Conservation (phyloP, 2,329 filamentous ascomycete species). For the Drechslerella stenobrocha region DNA sequence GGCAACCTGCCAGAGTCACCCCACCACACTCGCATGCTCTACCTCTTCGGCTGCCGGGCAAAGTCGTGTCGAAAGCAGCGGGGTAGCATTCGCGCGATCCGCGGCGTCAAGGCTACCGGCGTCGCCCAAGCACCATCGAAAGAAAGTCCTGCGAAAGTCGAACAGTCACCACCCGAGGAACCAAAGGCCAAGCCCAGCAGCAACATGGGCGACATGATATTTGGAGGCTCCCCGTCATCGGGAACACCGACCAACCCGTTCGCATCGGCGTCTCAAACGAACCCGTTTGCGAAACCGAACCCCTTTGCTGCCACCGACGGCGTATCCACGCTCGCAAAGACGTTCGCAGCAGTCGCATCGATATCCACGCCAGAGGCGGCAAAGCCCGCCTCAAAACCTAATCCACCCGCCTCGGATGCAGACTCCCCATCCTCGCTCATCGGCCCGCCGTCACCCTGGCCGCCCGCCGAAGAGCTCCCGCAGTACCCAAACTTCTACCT, state of each 20-base stretch:
- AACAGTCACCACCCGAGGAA: slow-evolving; percentile 53
- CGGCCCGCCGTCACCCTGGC: slow-evolving; percentile 72
- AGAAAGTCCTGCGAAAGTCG: slow-evolving; percentile 45
- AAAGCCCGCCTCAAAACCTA: slow-evolving; percentile 53
- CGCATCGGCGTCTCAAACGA: slow-evolving; percentile 49
- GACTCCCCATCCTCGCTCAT: slow-evolving; percentile 53
- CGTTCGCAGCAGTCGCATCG: slow-evolving; percentile 72
- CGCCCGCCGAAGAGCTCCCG: slow-evolving; percentile 67
- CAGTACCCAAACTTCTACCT: slow-evolving; percentile 78
- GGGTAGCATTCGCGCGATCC: slow-evolving; percentile 72
- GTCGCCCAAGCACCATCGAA: slow-evolving; percentile 47
- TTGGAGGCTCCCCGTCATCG: slow-evolving; percentile 41
- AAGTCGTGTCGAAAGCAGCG: slow-evolving; percentile 78
- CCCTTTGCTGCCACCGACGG: slow-evolving; percentile 64
- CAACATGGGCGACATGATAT: slow-evolving; percentile 49
- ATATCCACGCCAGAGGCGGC: slow-evolving; percentile 56
- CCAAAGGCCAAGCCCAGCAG: slow-evolving; percentile 54
- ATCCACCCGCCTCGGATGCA: slow-evolving; percentile 47
- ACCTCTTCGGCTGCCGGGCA: slow-evolving; percentile 78
- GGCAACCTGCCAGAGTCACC: slow-evolving; percentile 82
- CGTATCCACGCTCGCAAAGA: slow-evolving; percentile 68
- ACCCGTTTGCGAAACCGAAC: slow-evolving; percentile 58
- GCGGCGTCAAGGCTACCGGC: slow-evolving; percentile 54
- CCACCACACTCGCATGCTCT: slow-evolving; percentile 81
- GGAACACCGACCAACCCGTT: slow-evolving; percentile 53